A percentile compares a stretch with the other conserved stretches of the same genome.
Evolutionary conservation across 2,329 filamentous ascomycete genomes (phyloP).

Genomic region (Scleromitrula shiraiana): DNA sequence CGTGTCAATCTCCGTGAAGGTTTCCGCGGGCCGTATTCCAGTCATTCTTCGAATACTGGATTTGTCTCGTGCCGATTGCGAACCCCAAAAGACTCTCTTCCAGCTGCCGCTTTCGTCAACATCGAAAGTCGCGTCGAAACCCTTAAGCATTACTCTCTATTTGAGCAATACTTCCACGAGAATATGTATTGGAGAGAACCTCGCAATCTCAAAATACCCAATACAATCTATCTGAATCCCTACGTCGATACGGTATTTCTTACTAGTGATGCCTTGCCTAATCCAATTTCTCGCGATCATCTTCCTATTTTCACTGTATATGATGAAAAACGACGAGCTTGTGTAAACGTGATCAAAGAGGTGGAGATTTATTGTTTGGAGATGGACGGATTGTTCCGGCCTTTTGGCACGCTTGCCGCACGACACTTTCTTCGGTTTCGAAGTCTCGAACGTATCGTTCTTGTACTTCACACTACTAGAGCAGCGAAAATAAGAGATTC

Average conservation of each 20-base stretch:
- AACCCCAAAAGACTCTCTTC: not conserved
- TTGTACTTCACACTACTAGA: not conserved
- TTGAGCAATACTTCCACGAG: not conserved
- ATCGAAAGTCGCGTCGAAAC: not conserved
- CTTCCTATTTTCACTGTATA: not conserved
- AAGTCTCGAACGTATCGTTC: not conserved
- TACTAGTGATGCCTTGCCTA: not conserved
- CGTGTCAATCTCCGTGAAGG: not conserved
- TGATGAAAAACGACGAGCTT: not conserved
- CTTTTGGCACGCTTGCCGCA: too few relatives aligned
- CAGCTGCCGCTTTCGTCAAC: not conserved
- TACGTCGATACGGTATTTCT: not conserved
- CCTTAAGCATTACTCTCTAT: not conserved
- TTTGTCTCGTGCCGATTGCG: not conserved
- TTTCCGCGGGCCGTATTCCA: too few relatives aligned
- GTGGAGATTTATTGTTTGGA: not conserved
- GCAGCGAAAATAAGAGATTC: not conserved
- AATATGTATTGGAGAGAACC: not conserved
- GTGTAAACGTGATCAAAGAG: not conserved
- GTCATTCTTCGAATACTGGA: too few relatives aligned
- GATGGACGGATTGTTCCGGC: too few relatives aligned
- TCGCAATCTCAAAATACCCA: not conserved
- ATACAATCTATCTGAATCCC: not conserved
- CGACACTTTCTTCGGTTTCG: not conserved
- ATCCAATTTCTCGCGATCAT: not conserved